Base-by-base conservation (phyloP, 495 filamentous ascomycete species). In the Aspergillus sparsus region DNA sequence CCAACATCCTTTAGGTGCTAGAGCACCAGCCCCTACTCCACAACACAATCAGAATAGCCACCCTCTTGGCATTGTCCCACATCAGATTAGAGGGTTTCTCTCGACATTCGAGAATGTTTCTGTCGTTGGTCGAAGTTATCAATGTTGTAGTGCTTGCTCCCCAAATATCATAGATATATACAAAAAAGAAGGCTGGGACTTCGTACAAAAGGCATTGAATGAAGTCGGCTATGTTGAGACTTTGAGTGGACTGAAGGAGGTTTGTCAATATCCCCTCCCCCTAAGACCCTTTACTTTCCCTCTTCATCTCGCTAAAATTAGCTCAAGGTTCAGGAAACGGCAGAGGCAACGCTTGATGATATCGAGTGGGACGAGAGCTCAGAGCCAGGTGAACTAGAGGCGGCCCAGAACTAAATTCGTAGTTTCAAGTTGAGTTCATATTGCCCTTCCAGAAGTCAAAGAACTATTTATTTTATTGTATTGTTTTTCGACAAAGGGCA, bases 11-110 rank as follows among this genome's bases (percentile, higher is more conserved):
- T 69, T 82, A 37, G 79, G 82, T 18, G 78, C 74, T 68, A 68
- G 78, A 65, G 79, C 88, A 71, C 74, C 85, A 66, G 89, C 89
- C 36, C 81, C 86, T 11, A 75, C 81, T 32, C 79, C 82, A 32
- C 62, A 62, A 44, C 63, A 55, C 37, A 83, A 87, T 21, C 79
- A 79, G 49, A 86, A 85, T 18, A 78, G 86, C 49, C 86, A 96
- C 69, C 89, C 94, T 4, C 83, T 98, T 13, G 94, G 94, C 7
- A 80, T 91, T 58, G 83, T 98, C 1, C 94, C 94, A 15, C 94
- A 98, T 68, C 90, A 93, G 63, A 91, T 98, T 50, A 88, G 94
- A 58, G 94, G 94, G 13, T 98, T 92, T 70, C 81, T 98, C n/a
- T 83, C 85, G 49, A 89, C 74, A 9, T 98, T 93, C 71, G 84